Conservation (phyloP, 768 basidiomycete genomes). For the Trichaptum fuscoviolaceum region DNA sequence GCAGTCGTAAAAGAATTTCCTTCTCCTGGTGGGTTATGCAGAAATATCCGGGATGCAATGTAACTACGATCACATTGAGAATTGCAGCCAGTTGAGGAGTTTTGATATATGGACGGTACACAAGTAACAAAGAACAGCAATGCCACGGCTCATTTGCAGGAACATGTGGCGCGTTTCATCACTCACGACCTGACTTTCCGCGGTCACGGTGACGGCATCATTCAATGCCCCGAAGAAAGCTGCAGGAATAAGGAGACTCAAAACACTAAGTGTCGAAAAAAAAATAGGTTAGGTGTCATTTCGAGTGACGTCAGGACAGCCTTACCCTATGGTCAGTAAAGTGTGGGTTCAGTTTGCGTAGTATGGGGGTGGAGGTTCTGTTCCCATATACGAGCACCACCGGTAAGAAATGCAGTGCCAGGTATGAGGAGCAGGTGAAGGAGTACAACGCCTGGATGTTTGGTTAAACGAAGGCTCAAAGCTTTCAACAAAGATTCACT, state of each 20-base stretch:
- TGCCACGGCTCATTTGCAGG: conserved; percentile 58
- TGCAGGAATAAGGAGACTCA: conserved; percentile 58
- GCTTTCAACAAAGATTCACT: conserved; percentile 5
- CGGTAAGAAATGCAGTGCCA: conserved; percentile 64
- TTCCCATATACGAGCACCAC: conserved; percentile 60
- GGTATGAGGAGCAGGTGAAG: conserved; percentile 69
- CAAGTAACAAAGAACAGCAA: conserved; percentile 56
- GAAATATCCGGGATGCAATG: conserved; percentile 58
- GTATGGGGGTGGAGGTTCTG: conserved; percentile 65
- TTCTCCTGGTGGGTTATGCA: conserved; percentile 66
- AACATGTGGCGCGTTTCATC: conserved; percentile 42
- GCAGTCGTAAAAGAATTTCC: conserved; percentile 37
- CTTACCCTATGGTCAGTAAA: conserved; percentile 63
- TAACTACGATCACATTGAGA: conserved; percentile 37
- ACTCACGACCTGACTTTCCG: conserved; percentile 26
- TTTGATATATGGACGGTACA: conserved; percentile 35
- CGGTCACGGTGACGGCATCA: conserved; percentile 16
- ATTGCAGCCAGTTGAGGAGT: background rate
- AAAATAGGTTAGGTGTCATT: background rate
- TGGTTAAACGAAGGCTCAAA: background rate
- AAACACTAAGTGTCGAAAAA: conserved; percentile 35
- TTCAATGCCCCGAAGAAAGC: conserved; percentile 63
- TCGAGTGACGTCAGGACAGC: background rate
- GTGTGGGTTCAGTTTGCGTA: conserved; percentile 65
- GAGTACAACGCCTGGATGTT: conserved; percentile 54